Percentiles rank a stretch among this genome's conserved stretches.
phyloP scores from a whole-genome alignment of 345 rosid species.

The Citrus cavaleriei region DNA sequence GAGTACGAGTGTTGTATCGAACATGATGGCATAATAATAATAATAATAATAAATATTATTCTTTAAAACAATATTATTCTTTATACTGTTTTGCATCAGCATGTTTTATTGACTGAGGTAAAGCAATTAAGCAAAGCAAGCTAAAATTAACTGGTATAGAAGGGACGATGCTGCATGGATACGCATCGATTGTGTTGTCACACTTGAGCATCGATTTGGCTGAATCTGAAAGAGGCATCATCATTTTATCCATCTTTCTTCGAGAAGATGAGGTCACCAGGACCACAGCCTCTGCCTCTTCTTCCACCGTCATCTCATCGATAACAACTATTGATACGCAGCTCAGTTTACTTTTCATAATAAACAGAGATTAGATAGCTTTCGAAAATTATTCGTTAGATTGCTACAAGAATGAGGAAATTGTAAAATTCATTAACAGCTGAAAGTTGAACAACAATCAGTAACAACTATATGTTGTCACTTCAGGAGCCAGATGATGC shows the following conservation, averaged over 20 bases:
- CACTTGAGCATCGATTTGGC: not conserved
- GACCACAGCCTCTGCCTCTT: constrained; percentile 10
- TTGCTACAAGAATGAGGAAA: too few species aligned
- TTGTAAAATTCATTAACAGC: not conserved
- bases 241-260: not conserved
- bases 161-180: not conserved
- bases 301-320: not conserved
- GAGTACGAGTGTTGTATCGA: too few species aligned
- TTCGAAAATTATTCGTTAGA: not conserved
- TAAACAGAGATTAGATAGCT: not conserved
- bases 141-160: not conserved
- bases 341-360: not conserved
- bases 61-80: too few species aligned
- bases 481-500: not conserved
- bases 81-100: too few species aligned
- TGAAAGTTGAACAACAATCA: not conserved
- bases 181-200: not conserved
- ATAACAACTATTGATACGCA: not conserved
- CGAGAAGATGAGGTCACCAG: not conserved
- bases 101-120: too few species aligned
- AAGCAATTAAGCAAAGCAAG: not conserved
- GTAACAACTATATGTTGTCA: not conserved
- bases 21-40: too few species aligned
- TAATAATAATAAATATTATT: too few species aligned
- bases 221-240: not conserved